Base-by-base conservation (phyloP, 2,329 filamentous ascomycete genomes). In the Niveomyces coronatus region DNA sequence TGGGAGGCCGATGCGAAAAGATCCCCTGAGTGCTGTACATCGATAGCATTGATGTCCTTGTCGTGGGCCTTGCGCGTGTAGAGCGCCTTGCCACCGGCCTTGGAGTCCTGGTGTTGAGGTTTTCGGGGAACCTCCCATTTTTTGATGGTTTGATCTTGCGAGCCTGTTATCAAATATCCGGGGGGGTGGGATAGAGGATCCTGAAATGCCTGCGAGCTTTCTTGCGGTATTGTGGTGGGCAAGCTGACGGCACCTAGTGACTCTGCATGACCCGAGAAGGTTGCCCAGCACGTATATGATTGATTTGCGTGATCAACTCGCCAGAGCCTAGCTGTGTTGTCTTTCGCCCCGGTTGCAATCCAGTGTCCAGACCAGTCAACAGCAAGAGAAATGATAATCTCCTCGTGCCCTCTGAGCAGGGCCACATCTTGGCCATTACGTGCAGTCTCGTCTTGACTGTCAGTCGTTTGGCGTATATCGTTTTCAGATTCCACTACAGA, bases 61-160 rank as follows among this genome's bases (percentile, higher is more conserved):
- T 98, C 91, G 60, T 98, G 91, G 1, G 91, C 91, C 60, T 95
- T 94, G 40, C 91, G 76, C 1, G 91, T 96, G 58, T 85, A 98
- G 4, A 79, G 63, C 28, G 85, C 85, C 49, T 78, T 67, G 9
- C 77, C 64, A 9, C 72, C 68, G 41, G 72, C 71, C 43, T 71
- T 74, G 32, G 63, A 58, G 14, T 50, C 52, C 30, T 52, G 48
- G 41, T 63, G 57, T 36, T 67, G 63, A 23, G 64, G 55, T 36
- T 72, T 56, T 27, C 74, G 73, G 1, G 78, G 74, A 16, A 89
- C 78, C 44, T 94, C 85, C 86, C 91, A 95, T 48, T 83, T 80
- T 65, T 98, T 98, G 49, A 98, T 74, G 0, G 91, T 98, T 53
- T 87, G 83, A 56, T 98, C 91, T 56, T 95, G 87, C 18, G 89